These are phyloP conservation scores for Fragaria nilgerrensis DNA, from an alignment of 306 rosid species.

Conservation along the genomic window DNA sequence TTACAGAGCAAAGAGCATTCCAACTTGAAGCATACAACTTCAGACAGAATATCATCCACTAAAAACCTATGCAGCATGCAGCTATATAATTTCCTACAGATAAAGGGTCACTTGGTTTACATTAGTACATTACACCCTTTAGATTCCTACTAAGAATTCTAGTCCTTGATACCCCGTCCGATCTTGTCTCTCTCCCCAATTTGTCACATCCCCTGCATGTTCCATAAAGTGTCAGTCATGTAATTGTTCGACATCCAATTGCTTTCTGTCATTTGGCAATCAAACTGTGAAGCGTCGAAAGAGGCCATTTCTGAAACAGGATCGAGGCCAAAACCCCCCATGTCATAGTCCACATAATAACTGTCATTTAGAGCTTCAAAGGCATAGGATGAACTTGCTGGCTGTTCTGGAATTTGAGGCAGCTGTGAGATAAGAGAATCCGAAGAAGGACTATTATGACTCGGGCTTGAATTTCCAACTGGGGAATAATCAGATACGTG, in stretches of 20 bases:
- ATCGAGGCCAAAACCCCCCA: slow-evolving; percentile 43
- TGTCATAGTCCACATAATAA: slow-evolving; percentile 34
- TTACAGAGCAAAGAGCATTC: too few species aligned
- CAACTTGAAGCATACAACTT: background rate
- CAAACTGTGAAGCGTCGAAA: slow-evolving; percentile 46
- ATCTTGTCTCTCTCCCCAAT: slow-evolving; percentile 2
- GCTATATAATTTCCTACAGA: background rate
- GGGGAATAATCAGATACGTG: slow-evolving; percentile 24
- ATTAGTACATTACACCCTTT: background rate
- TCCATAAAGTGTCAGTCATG: slow-evolving; percentile 61
- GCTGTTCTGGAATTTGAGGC: slow-evolving; percentile 34
- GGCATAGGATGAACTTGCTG: slow-evolving; percentile 21
- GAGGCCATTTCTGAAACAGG: slow-evolving; percentile 31
- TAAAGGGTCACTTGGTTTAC: background rate
- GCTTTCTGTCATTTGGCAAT: slow-evolving; percentile 47
- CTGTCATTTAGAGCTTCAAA: slow-evolving; percentile 32
- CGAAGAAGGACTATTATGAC: slow-evolving; percentile 23
- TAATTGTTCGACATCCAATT: slow-evolving; percentile 52
- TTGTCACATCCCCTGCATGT: slow-evolving; percentile 55
- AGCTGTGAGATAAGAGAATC: slow-evolving; percentile 44
- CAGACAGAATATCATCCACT: slow-evolving; percentile 15
- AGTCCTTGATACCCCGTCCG: slow-evolving; percentile 7
- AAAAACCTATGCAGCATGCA: slow-evolving; percentile 4
- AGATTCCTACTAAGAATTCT: background rate
- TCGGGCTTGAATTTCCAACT: slow-evolving; percentile 20